These are phyloP conservation scores for Iris pallida DNA, from an alignment of 116 monocot species.

Conservation along the genomic window DNA sequence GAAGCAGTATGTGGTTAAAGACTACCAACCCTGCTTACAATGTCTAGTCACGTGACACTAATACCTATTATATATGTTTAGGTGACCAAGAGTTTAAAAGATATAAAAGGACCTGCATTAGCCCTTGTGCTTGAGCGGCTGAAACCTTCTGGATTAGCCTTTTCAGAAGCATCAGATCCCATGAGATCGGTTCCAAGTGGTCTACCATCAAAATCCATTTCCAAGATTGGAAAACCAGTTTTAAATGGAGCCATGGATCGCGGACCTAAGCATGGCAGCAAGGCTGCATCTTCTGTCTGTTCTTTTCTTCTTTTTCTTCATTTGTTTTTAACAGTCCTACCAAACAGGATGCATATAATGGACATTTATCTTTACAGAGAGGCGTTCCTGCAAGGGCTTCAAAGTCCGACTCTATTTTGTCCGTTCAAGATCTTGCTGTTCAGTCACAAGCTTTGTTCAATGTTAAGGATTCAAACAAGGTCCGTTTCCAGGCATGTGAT, in stretches of 20 bases:
- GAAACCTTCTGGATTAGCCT: slow-evolving; percentile 42
- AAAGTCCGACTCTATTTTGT: slow-evolving; percentile 51
- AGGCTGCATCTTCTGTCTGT: slow-evolving; percentile 45
- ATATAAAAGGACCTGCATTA: slow-evolving; percentile 72
- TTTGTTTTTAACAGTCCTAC: background rate
- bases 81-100: slow-evolving; percentile 77
- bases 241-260: slow-evolving; percentile 43
- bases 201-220: slow-evolving; percentile 37
- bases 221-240: slow-evolving; percentile 56
- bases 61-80: slow-evolving; percentile 13
- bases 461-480: slow-evolving; percentile 96
- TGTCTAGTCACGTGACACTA: slow-evolving; percentile 23
- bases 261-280: slow-evolving; percentile 48
- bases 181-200: slow-evolving; percentile 30
- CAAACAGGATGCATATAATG: slow-evolving; percentile 10
- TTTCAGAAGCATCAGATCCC: slow-evolving; percentile 57
- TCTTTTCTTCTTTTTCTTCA: slow-evolving; percentile 1
- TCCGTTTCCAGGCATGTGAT: slow-evolving; percentile 7
- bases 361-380: slow-evolving; percentile 37
- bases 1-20: slow-evolving; percentile 70
- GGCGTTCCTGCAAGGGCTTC: slow-evolving; percentile 53
- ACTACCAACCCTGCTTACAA: background rate
- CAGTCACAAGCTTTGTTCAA: slow-evolving; percentile 93
- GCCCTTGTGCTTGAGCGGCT: slow-evolving; percentile 70
- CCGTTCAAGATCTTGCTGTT: slow-evolving; percentile 78